These are phyloP conservation scores for Alternaria sp. DNA, from an alignment of 2,329 filamentous ascomycete genomes.

Conservation along the genomic window DNA sequence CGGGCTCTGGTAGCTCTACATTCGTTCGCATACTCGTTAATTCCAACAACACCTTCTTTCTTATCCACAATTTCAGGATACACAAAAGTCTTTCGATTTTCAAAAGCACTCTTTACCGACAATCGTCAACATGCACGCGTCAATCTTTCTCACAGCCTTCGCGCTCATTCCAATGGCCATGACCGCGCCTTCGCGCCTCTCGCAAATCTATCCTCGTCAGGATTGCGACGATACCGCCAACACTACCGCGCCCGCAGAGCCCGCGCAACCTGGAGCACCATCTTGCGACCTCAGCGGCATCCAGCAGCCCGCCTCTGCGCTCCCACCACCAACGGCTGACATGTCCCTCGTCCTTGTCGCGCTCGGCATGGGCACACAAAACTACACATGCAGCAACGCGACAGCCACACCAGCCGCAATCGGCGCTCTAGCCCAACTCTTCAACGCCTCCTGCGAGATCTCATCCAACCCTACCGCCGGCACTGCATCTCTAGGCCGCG, in stretches of 20 bases:
- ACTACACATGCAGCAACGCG: slow-evolving; percentile 54
- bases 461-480: slow-evolving; percentile 23
- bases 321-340: slow-evolving; percentile 32
- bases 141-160: slow-evolving; percentile 25
- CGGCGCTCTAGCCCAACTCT: slow-evolving; percentile 51
- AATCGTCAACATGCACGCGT: slow-evolving; percentile 30
- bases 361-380: slow-evolving; percentile 58
- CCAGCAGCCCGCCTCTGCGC: slow-evolving; percentile 33
- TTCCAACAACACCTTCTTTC: neutral
- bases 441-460: slow-evolving; percentile 32
- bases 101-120: neutral
- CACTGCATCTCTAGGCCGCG: slow-evolving; percentile 33
- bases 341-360: slow-evolving; percentile 52
- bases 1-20: slow-evolving; percentile 41
- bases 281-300: slow-evolving; percentile 33
- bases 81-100: neutral
- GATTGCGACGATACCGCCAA: slow-evolving; percentile 9
- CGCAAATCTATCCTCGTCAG: slow-evolving; percentile 20
- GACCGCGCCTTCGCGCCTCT: slow-evolving; percentile 26
- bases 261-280: neutral
- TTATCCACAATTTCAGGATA: neutral
- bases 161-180: slow-evolving; percentile 32
- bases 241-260: neutral
- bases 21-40: slow-evolving; percentile 11
- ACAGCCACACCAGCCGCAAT: slow-evolving; percentile 45